Base-by-base conservation (phyloP, 306 rosid genomes). In the Trichosanthes cucumerina region DNA sequence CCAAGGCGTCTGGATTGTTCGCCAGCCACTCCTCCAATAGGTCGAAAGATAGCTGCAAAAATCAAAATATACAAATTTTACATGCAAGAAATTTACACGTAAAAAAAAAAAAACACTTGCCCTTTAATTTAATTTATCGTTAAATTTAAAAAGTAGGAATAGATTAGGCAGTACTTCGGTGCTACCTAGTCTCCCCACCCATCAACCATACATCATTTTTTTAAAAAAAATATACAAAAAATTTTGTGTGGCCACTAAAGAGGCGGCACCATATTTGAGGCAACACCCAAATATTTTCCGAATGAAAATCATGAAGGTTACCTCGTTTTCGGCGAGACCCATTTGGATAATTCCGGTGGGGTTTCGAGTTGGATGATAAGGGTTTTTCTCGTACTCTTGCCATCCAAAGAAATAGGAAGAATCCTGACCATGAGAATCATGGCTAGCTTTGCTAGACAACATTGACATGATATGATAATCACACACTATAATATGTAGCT, bases 291-390 rank as follows among this genome's bases (percentile, higher is more conserved):
- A n/a, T n/a, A n/a, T n/a, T n/a, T n/a, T n/a, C n/a, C n/a, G n/a
- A n/a, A n/a, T n/a, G n/a, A n/a, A n/a, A n/a, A n/a, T n/a, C n/a
- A n/a, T n/a, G n/a, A n/a, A n/a, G n/a, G n/a, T n/a, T 59, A 85
- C 93, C 91, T 90, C 93, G 85, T 93, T 93, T 81, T 93, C 98
- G 5, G 98, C 98, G 7, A 93, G 94, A 82, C 98, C 97, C 97
- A 91, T 91, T 84, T 93, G 97, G 78, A 93, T 93, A 77, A 93
- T 89, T 75, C 98, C 98, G 0, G 24, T 72, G 49, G 92, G 94
- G 70, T 93, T 93, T 2, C 75, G 83, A 84, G 84, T 73, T 53
- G 81, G 84, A 53, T 92, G 83, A 52, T 89, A 92, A n/a, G 96
- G 91, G 78, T 93, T 90, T 65, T 87, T 93, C 86, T 93, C 91